Base-by-base conservation (phyloP, 169 alveolate genomes). In the Plasmodium inui region DNA sequence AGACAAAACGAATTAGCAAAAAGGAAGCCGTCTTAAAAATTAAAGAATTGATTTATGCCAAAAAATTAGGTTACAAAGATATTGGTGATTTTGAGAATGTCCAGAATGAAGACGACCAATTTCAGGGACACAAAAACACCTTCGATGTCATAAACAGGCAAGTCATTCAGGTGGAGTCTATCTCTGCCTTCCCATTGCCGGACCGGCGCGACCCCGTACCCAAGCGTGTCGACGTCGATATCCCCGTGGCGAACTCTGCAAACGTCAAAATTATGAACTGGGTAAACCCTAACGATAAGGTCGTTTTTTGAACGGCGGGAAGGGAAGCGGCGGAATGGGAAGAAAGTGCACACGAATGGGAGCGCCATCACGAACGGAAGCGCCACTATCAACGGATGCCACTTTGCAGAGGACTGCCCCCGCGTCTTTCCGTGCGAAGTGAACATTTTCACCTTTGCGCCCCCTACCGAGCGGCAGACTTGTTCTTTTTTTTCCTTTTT, bases 231-330 rank as follows among this genome's bases (percentile, higher is more conserved):
- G 98, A 97, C 81, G 98, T 97, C 34, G 98, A 97, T 82, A 72
- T 97, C 41, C 96, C 98, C 2, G 98, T 97, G 30, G 89, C 72
- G 37, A 94, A 97, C 72, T 93, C 96, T 57, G 94, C 96, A 8
- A 92, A 96, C 57, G 96, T 94, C 3, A 97, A 97, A 74, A 96
- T 97, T n/a, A 97, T 97, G 89, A 96, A 97, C 90, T 97, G 98
- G 98, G 97, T 97, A 7, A 98, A 97, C 83, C 98, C 98, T 0
- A 96, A 95, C 67, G 98, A 97, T 82, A 96, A 95, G 80, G 98
- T 97, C 0, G 95, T 96, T 14, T 95, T 97, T 92, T 95, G 39
- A 80, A 3, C 46, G 76, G n/a, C 93, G 37, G 10, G 3, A 53
- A 53, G n/a, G n/a, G n/a, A n/a, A n/a, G n/a, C n/a, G n/a, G n/a